A percentile compares a stretch with the other conserved stretches of the same genome.
Conservation (phyloP, 192 early-diverging fungal genomes). For the Linnemannia elongata region DNA sequence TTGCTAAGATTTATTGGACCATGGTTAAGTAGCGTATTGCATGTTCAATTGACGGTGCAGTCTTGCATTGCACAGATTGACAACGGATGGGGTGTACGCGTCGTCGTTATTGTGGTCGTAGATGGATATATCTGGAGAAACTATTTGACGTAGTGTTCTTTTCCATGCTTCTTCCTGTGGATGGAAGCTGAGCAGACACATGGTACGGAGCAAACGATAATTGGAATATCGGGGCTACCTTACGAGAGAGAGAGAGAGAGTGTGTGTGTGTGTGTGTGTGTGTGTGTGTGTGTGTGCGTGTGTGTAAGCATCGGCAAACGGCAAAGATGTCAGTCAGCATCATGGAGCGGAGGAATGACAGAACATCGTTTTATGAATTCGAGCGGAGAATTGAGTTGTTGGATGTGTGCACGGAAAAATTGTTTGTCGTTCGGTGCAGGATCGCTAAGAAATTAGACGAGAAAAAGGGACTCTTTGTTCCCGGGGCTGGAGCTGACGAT, state of each 20-base stretch:
- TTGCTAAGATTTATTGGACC: background rate
- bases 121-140: background rate
- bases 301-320: conserved; percentile 3
- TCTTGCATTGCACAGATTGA: background rate
- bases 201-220: background rate
- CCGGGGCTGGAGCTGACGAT: background rate
- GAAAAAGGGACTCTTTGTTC: background rate
- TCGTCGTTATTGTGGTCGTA: too few species aligned
- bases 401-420: conserved; percentile 20
- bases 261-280: too few species aligned
- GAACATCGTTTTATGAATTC: background rate
- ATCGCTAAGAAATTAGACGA: conserved; percentile 5
- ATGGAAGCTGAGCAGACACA: background rate
- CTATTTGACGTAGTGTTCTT: background rate
- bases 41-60: background rate
- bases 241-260: background rate
- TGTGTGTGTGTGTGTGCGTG: too few species aligned
- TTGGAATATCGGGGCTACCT: background rate
- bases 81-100: background rate
- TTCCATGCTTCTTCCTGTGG: background rate
- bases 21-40: background rate
- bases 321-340: background rate
- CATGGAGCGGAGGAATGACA: background rate
- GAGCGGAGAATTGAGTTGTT: background rate
- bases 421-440: conserved; percentile 18